phyloP scores from a whole-genome alignment of 768 basidiomycete genomes.

The Saitozyma podzolica region DNA sequence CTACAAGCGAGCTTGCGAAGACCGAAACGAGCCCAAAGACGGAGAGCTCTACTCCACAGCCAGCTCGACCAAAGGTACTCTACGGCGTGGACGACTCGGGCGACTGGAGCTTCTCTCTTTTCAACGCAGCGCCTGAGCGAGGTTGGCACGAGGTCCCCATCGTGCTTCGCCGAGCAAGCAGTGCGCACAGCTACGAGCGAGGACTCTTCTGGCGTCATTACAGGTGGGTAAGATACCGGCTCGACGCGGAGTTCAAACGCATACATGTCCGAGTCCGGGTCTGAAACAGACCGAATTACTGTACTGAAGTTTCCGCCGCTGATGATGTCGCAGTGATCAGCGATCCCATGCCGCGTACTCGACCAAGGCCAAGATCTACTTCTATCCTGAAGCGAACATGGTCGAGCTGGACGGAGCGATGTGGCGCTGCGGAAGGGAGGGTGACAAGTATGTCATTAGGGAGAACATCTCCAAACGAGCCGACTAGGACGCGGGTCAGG shows the following conservation, averaged over 20 bases:
- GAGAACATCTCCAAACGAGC: background rate
- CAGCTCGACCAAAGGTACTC: background rate
- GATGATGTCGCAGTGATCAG: too few species aligned
- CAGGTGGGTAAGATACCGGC: too few species aligned
- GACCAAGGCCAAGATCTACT: constrained; percentile 1
- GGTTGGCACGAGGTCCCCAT: constrained; percentile 6
- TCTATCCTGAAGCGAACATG: constrained; percentile 5
- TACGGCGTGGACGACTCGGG: constrained; percentile 4
- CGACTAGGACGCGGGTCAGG: too few species aligned
- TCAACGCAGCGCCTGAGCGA: background rate
- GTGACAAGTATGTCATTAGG: background rate
- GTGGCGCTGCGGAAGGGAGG: constrained; percentile 5
- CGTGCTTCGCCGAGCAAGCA: background rate
- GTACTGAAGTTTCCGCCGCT: too few species aligned
- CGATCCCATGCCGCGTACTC: background rate
- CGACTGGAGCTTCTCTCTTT: background rate
- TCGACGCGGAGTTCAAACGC: too few species aligned
- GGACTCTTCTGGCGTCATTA: background rate
- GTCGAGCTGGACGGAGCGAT: constrained; percentile 8
- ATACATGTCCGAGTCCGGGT: background rate
- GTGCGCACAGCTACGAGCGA: background rate
- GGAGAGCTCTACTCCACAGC: background rate
- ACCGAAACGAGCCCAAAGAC: background rate
- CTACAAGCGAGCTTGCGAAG: background rate
- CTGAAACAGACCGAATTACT: background rate